These are phyloP conservation scores for Colletotrichum neosansevieriae DNA, from an alignment of 2,329 filamentous ascomycete genomes.

Conservation along the genomic window DNA sequence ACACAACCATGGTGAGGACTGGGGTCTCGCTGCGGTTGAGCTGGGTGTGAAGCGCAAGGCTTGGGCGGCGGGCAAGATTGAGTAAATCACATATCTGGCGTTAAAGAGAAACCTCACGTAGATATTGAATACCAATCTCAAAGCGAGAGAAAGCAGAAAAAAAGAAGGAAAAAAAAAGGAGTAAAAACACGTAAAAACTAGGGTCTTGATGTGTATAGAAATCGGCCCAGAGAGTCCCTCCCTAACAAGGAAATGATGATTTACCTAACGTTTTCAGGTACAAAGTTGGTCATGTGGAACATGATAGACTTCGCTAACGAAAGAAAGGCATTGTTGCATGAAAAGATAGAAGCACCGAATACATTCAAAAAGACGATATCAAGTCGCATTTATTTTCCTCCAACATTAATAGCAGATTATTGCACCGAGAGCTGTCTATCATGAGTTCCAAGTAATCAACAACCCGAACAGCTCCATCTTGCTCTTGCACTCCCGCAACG, in stretches of 20 bases:
- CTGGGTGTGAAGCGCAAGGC: slow-evolving; percentile 87
- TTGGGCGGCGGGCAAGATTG: slow-evolving; percentile 80
- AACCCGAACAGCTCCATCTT: slow-evolving; percentile 30
- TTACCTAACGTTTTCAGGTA: neutral
- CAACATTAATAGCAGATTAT: slow-evolving; percentile 39
- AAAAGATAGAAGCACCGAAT: too few species aligned
- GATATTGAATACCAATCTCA: slow-evolving; percentile 7
- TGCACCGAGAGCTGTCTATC: slow-evolving; percentile 37
- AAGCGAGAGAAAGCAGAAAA: slow-evolving; percentile 20
- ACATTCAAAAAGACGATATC: too few species aligned
- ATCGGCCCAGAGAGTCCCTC: neutral
- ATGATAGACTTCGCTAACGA: neutral
- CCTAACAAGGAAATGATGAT: neutral
- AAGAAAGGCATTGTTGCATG: too few species aligned
- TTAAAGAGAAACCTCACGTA: slow-evolving; percentile 19
- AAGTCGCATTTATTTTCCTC: slow-evolving; percentile 3
- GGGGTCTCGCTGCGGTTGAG: slow-evolving; percentile 95
- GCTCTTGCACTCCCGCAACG: slow-evolving; percentile 12
- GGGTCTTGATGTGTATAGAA: neutral
- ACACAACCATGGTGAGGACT: slow-evolving; percentile 97
- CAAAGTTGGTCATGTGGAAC: neutral
- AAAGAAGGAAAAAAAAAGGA: neutral
- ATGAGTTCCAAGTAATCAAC: slow-evolving; percentile 25
- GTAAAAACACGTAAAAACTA: too few species aligned
- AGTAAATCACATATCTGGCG: slow-evolving; percentile 46